Evolutionary conservation across 208 protist genomes (phyloP), one percentile per base, ranked within the genome.

Genomic region (Entamoeba histolytica): DNA sequence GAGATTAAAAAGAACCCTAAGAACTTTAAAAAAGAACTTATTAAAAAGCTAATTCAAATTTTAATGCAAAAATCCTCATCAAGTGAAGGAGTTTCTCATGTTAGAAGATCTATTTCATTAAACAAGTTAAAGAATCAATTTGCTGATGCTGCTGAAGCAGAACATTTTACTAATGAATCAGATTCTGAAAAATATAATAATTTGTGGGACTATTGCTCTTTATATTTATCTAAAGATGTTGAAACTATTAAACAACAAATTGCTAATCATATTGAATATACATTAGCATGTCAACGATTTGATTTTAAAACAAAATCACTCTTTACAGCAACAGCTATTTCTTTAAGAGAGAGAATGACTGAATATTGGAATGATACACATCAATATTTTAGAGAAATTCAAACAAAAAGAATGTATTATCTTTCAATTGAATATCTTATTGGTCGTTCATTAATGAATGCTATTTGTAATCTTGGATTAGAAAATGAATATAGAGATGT

Each of bases 331-430:
- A 93, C 94, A 6, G 93, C 94, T 2, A 92, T 93, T 14, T 94
- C 93, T 5, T 91, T 96, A 6, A 44, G 95, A 28, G 94, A 96
- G 49, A 12, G 95, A n/a, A 91, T 96, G 6, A 94, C 95, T n/a
- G 95, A 96, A 91, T 93, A 92, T 10, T 95, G 94, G 92, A 96
- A 96, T 73, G 95, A 96, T 91, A 96, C 95, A 31, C 93, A 96
- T 28, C 49, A 94, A 78, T 94, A 95, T 93, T 96, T 95, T 57
- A 91, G 93, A 31, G 94, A 93, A 31, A 35, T 69, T 17, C 91
- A 93, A n/a, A 49, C 93, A 4, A 96, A 96, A 92, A 35, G 93
- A 49, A 57, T 92, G 23, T 96, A 96, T 87, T 96, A 96, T 92
- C 93, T 96, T 35, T 96, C 95, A 5, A 93, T 96, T 49, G 95